Base-by-base conservation (phyloP, 305 asterid genomes). In the Plantago coronopus region DNA sequence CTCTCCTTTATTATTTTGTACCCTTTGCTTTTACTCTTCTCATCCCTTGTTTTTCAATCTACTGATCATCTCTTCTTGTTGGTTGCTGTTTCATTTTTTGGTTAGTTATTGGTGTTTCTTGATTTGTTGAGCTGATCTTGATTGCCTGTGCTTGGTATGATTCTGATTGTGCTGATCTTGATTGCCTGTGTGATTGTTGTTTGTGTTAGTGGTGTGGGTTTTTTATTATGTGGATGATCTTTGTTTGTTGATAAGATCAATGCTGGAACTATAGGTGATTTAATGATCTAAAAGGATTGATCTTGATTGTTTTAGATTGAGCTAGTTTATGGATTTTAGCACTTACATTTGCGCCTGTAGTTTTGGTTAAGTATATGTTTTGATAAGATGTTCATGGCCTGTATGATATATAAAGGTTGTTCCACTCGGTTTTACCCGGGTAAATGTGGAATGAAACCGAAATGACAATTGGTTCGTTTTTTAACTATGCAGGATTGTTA, bases 41-140 rank as follows among this genome's bases (percentile, higher is more conserved):
- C 63, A 34, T 68, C 66, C 48, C 44, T 15, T 66, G 49, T 49
- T 48, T 54, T 20, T 12, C 29, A 59, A 67, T 64, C 57, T 3
- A 34, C 12, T 9, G 10, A 7, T 9, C 12, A 1, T 34, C 40
- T 34, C 11, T 34, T 3, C 40, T 7, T 34, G 8, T 34, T 34
- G 13, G 8, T 34, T 5, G 40, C 40, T 34, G 13, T 34, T 12
- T 34, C 40, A 34, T 59, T 20, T 59, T 46, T 31, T 55, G 80
- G 74, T 76, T 71, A 57, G 74, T 68, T 31, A 51, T 55, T 61
- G 31, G 31, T 34, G 47, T 42, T 18, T 21, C 22, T 71, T n/a
- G n/a, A n/a, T n/a, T n/a, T n/a, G n/a, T n/a, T n/a, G n/a, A n/a
- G 29, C 29, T 25, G 29, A 25, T 25, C 34, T 27, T 27, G 4